Percentiles rank a stretch among this genome's conserved stretches.
Evolutionary conservation across 768 basidiomycete genomes (phyloP).

Genomic region (Leccinum boreale): DNA sequence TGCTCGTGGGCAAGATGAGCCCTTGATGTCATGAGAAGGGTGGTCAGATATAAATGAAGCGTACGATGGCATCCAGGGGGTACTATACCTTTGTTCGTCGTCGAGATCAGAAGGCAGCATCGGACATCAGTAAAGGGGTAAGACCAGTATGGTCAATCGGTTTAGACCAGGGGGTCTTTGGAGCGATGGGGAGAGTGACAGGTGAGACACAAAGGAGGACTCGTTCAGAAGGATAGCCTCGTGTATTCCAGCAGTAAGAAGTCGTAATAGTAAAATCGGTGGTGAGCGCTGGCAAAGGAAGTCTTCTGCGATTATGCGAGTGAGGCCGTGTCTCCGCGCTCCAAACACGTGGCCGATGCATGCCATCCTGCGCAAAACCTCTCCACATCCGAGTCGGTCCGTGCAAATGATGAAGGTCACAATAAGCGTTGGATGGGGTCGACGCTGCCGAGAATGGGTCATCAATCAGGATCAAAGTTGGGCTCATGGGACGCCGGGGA

Average conservation of each 20-base stretch:
- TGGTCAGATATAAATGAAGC: constrained; percentile 3
- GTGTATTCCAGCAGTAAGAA: constrained; percentile 27
- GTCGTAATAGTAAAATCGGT: constrained; percentile 18
- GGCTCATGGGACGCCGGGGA: constrained; percentile 11
- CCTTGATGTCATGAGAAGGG: constrained; percentile 10
- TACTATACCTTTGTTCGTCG: constrained; percentile 27
- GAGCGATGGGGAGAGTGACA: constrained; percentile 1
- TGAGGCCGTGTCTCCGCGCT: constrained; percentile 13
- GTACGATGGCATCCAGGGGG: background rate
- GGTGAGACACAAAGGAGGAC: constrained; percentile 8
- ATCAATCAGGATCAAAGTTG: constrained; percentile 17
- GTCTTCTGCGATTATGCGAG: constrained; percentile 11
- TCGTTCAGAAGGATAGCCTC: constrained; percentile 19
- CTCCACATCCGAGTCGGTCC: constrained; percentile 9
- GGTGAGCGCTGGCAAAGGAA: constrained; percentile 9
- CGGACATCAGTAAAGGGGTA: constrained; percentile 13
- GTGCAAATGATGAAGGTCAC: constrained; percentile 9
- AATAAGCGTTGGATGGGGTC: constrained; percentile 3
- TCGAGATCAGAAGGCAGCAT: constrained; percentile 29
- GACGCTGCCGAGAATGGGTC: constrained; percentile 4
- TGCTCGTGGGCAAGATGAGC: constrained; percentile 25
- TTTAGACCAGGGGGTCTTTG: constrained; percentile 1
- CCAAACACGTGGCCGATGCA: constrained; percentile 26
- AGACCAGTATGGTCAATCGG: constrained; percentile 1
- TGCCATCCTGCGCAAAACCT: constrained; percentile 7